Evolutionary conservation across 169 alveolate genomes (phyloP).

Genomic region (Babesia divergens): DNA sequence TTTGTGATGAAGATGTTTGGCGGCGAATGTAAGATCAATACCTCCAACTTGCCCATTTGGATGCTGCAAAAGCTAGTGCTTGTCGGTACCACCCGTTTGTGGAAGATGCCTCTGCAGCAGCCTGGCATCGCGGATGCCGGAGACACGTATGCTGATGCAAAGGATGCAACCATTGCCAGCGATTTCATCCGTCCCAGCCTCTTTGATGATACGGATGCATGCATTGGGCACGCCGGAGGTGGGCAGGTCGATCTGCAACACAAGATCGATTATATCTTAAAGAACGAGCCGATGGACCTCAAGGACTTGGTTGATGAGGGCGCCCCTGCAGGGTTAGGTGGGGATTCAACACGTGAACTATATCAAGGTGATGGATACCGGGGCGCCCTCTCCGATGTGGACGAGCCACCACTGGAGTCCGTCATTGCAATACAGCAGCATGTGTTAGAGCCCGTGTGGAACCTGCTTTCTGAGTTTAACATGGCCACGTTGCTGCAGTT

Average conservation of each 20-base stretch:
- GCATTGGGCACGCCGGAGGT: constrained; percentile 5
- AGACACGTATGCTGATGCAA: background rate
- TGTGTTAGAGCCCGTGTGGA: constrained; percentile 49
- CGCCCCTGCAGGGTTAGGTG: too few relatives aligned
- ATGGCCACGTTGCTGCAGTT: constrained; percentile 60
- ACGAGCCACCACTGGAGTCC: background rate
- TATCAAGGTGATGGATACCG: too few relatives aligned
- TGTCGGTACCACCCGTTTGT: constrained; percentile 39
- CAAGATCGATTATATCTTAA: constrained; percentile 6
- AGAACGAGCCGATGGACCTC: constrained; percentile 26
- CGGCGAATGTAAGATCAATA: constrained; percentile 29
- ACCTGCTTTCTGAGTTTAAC: constrained; percentile 39
- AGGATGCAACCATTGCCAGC: constrained; percentile 2
- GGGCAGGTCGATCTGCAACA: background rate
- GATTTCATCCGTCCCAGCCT: constrained; percentile 25
- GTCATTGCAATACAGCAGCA: constrained; percentile 19
- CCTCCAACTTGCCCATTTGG: constrained; percentile 54
- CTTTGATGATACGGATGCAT: constrained; percentile 8
- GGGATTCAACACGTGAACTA: too few relatives aligned
- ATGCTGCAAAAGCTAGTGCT: constrained; percentile 47
- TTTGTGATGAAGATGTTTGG: constrained; percentile 42
- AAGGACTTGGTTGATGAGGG: too few relatives aligned
- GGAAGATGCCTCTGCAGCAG: constrained; percentile 25
- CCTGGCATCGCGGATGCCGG: background rate
- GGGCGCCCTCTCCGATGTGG: too few relatives aligned